These are phyloP conservation scores for Aspergillus proliferans DNA, from an alignment of 2,329 filamentous ascomycete species.

Conservation along the genomic window DNA sequence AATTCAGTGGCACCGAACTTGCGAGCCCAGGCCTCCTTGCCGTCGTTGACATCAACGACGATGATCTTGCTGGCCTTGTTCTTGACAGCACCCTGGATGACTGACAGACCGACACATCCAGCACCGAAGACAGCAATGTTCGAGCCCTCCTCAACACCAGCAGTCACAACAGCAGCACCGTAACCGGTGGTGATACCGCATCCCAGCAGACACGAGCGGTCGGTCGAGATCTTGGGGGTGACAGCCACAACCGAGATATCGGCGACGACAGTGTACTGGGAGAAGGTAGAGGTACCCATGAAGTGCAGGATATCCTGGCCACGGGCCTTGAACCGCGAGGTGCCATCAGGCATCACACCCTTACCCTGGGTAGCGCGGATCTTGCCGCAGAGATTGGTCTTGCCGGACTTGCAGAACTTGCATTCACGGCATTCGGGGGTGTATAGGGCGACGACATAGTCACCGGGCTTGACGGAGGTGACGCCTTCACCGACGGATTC, in stretches of 20 bases:
- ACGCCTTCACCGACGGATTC: slow-evolving; percentile 93
- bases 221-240: slow-evolving; percentile 83
- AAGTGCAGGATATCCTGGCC: slow-evolving; percentile 95
- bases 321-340: slow-evolving; percentile 87
- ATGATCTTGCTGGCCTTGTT: slow-evolving; percentile 63
- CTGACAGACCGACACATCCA: slow-evolving; percentile 89
- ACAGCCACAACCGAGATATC: slow-evolving; percentile 97
- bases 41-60: slow-evolving; percentile 73
- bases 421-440: slow-evolving; percentile 96
- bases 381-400: slow-evolving; percentile 98
- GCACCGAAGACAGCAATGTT: slow-evolving; percentile 91
- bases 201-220: slow-evolving; percentile 89
- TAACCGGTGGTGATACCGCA: slow-evolving; percentile 99
- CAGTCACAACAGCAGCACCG: slow-evolving; percentile 89
- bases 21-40: slow-evolving; percentile 83
- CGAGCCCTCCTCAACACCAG: slow-evolving; percentile 81
- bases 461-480: slow-evolving; percentile 86
- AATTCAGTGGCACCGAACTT: slow-evolving; percentile 98
- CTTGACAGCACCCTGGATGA: slow-evolving; percentile 86
- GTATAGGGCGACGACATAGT: slow-evolving; percentile 86
- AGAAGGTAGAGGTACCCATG: slow-evolving; percentile 99
- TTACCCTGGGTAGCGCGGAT: slow-evolving; percentile 94
- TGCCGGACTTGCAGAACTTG: slow-evolving; percentile 99
- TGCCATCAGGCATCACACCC: slow-evolving; percentile 96
- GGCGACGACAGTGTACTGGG: slow-evolving; percentile 96